phyloP scores from a whole-genome alignment of 371 early-diverging fungal genomes.

The Furculomyces boomerangus region DNA sequence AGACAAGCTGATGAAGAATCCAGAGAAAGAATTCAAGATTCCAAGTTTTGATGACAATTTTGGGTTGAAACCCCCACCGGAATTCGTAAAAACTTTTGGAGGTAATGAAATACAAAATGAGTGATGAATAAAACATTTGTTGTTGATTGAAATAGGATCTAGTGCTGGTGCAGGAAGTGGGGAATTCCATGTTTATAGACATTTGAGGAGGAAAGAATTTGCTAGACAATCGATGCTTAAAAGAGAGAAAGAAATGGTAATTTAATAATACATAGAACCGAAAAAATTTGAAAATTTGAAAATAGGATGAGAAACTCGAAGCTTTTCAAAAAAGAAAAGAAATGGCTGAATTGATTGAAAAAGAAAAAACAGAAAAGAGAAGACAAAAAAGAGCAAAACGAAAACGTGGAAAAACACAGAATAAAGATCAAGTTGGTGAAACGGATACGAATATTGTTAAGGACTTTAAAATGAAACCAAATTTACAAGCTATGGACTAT shows the following conservation, averaged over 20 bases:
- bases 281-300: background rate
- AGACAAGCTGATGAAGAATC: background rate
- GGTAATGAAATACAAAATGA: no score
- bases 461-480: slow-evolving; percentile 4
- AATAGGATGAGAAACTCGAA: slow-evolving; percentile 3
- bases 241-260: slow-evolving; percentile 44
- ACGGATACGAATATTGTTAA: slow-evolving; percentile 56
- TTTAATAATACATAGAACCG: slow-evolving; percentile 37
- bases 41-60: background rate
- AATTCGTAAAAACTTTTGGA: slow-evolving; percentile 5
- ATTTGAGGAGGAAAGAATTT: slow-evolving; percentile 72
- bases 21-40: background rate
- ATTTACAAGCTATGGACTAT: background rate
- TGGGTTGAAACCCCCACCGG: background rate
- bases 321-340: slow-evolving; percentile 28
- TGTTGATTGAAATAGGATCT: no score
- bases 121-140: no score
- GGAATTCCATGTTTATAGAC: slow-evolving; percentile 88
- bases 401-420: slow-evolving; percentile 17
- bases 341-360: slow-evolving; percentile 33
- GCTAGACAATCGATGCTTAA: slow-evolving; percentile 61
- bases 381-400: slow-evolving; percentile 65
- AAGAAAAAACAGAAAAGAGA: slow-evolving; percentile 48
- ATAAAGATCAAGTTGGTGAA: slow-evolving; percentile 57
- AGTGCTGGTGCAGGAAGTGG: slow-evolving; percentile 94